Evolutionary conservation across 805 yeast genomes (phyloP).

Genomic region (Saturnispora serradocipensis): DNA sequence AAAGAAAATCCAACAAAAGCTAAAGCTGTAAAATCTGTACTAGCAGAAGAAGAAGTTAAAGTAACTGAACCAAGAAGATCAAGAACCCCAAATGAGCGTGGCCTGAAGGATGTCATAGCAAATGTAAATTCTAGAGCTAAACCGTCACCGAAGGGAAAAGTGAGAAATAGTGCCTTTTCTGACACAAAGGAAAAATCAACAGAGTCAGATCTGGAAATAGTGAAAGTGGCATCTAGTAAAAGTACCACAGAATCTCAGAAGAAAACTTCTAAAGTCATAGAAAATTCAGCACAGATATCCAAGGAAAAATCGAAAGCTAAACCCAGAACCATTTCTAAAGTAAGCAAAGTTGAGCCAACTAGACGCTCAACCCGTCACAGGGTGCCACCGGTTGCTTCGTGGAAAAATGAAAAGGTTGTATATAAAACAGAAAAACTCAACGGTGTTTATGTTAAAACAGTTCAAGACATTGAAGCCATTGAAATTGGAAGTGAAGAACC

Average conservation of each 20-base stretch:
- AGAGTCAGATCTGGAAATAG: neutral
- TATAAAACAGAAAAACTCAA: slow-evolving; percentile 39
- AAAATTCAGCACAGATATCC: neutral
- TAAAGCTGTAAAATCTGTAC: neutral
- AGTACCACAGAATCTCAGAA: neutral
- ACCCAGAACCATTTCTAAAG: slow-evolving; percentile 6
- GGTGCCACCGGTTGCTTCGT: slow-evolving; percentile 66
- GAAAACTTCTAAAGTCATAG: neutral
- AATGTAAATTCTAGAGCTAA: neutral
- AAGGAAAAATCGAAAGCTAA: slow-evolving; percentile 8
- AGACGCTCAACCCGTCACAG: slow-evolving; percentile 60
- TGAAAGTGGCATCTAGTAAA: neutral
- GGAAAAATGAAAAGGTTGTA: slow-evolving; percentile 74
- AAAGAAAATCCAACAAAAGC: neutral
- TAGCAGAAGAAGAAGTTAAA: neutral
- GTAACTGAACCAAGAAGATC: neutral
- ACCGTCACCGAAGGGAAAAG: neutral
- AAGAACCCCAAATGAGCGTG: neutral
- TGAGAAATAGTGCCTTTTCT: neutral
- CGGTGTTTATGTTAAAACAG: slow-evolving; percentile 44
- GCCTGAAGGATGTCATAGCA: neutral
- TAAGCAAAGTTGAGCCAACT: slow-evolving; percentile 24
- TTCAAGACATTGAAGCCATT: slow-evolving; percentile 46
- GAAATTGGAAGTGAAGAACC: neutral
- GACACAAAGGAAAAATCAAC: neutral